Base-by-base conservation (phyloP, 2,329 filamentous ascomycete genomes). In the Fusarium sp. region DNA sequence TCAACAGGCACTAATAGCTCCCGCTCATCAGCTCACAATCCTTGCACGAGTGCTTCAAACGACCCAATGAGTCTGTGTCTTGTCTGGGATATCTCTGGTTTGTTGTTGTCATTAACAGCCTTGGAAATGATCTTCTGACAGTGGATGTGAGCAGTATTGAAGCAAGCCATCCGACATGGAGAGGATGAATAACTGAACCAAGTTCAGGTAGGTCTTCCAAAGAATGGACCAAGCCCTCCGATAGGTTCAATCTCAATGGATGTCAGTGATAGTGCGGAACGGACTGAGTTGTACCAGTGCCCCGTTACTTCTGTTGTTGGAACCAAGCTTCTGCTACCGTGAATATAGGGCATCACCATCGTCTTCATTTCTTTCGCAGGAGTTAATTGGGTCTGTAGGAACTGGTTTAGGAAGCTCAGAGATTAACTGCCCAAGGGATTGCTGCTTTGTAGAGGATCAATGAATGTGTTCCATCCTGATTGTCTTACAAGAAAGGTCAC, bases 21-120 rank as follows among this genome's bases (percentile, higher is more conserved):
- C 1, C 3, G 32, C 2, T 9, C 2, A 10, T 18, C 32, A 6
- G 16, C 8, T 34, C 8, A 34, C 4, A 10, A 6, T 18, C 16
- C 5, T 34, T 18, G 5, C 4, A 10, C 4, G 4, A 1, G 8
- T 34, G 7, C 32, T 18, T 18, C 4, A 6, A 18, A 6, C 10
- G 14, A 34, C 16, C 14, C 16, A 16, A 10, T 5, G 1, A 18
- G 14, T 34, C 32, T 18, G 4, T 34, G 16, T 34, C 1, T 34
- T 5, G 2, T 10, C 32, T 4, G 25, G 25, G 25, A 10, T 34
- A 18, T 18, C 7, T 8, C 10, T 34, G 7, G 16, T 18, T 34
- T 9, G 16, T 1, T 34, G 32, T 6, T 18, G 32, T 18, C 8
- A 18, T 18, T 10, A 0, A n/a, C 16, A 2, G 34, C 9, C 0